Percentiles rank a stretch among this genome's conserved stretches.
Conservation (phyloP, 768 basidiomycete genomes). For the Suillus spraguei region DNA sequence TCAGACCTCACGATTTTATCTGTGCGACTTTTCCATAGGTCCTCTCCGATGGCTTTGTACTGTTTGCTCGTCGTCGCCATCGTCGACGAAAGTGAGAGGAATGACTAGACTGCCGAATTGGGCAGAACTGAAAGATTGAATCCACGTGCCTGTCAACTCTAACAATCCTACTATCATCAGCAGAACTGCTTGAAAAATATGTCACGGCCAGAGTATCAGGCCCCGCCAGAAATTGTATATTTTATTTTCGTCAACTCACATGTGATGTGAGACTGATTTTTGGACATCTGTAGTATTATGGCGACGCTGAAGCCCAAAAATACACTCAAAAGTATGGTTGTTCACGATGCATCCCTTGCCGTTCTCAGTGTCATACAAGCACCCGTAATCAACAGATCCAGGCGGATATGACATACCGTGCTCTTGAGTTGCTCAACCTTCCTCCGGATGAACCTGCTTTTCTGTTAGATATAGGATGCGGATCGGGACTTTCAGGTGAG, state of each 20-base stretch:
- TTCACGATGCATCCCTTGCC: constrained; percentile 6
- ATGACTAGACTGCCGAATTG: constrained; percentile 5
- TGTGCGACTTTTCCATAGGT: constrained; percentile 91
- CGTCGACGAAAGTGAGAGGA: constrained; percentile 17
- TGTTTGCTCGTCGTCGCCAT: constrained; percentile 83
- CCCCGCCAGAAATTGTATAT: constrained; percentile 89
- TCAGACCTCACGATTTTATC: constrained; percentile 84
- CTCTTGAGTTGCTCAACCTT: constrained; percentile 86
- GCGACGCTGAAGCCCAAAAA: constrained; percentile 92
- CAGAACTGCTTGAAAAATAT: constrained; percentile 39
- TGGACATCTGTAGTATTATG: constrained; percentile 77
- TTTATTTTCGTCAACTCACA: constrained; percentile 6
- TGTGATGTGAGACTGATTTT: not conserved
- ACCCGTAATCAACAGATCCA: constrained; percentile 97
- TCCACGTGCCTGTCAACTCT: constrained; percentile 1
- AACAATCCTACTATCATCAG: constrained; percentile 2
- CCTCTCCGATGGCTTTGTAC: constrained; percentile 89
- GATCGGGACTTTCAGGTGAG: constrained; percentile 95
- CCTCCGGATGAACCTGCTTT: constrained; percentile 80
- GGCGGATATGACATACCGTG: constrained; percentile 96
- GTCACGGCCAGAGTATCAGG: constrained; percentile 87
- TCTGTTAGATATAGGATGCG: constrained; percentile 95
- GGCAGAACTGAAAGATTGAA: not conserved
- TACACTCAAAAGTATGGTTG: constrained; percentile 87
- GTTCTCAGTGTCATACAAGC: constrained; percentile 44